Evolutionary conservation across 108 stramenopile species (phyloP), one percentile per base, ranked within the genome.

Genomic region (Licmophora abbreviata): DNA sequence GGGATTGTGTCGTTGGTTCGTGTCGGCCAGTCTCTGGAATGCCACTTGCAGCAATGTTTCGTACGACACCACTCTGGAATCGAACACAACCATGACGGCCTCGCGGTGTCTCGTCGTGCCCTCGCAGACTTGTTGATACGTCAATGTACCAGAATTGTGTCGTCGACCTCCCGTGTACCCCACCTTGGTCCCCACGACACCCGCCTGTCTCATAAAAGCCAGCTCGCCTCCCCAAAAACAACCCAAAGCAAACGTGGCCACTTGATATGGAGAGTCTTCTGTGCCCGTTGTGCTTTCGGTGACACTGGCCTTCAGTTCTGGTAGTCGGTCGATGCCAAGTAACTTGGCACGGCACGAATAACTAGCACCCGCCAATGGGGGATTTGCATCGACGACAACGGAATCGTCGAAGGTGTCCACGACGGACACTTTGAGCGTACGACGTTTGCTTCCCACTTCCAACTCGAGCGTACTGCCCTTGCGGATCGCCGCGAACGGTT

Each of bases 151-250:
- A 22, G 24, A 43, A 28, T 64, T 45, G n/a, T n/a, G n/a, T 10
- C 34, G n/a, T 38, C 27, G 50, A 1, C 95, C 95, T 48, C 82
- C 79, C 8, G 81, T 82, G 52, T 95, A 95, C 11, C 92, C 95
- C 26, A 91, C 93, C 32, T 62, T 48, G 8, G 92, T 94, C 7
- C 71, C 76, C 1, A 84, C 69, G 6, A 88, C 83, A n/a, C 85
- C 85, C 4, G 78, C 68, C 15, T 80, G 44, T 48, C 95, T 59
- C 65, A 83, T 78, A 58, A 88, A 85, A 14, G 83, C 93, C 34
- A 88, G 43, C 40, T 94, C 82, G 38, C 76, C 79, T 42, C 85
- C 89, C 89, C 89, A 91, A 48, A 91, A 91, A 49, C 89, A 91
- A 12, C 89, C 89, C 52, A 83, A 54, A 22, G 80, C 85, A 61